Evolutionary conservation across 768 basidiomycete genomes (phyloP), one percentile per base, ranked within the genome.

Genomic region (Amanita pallidorosea): DNA sequence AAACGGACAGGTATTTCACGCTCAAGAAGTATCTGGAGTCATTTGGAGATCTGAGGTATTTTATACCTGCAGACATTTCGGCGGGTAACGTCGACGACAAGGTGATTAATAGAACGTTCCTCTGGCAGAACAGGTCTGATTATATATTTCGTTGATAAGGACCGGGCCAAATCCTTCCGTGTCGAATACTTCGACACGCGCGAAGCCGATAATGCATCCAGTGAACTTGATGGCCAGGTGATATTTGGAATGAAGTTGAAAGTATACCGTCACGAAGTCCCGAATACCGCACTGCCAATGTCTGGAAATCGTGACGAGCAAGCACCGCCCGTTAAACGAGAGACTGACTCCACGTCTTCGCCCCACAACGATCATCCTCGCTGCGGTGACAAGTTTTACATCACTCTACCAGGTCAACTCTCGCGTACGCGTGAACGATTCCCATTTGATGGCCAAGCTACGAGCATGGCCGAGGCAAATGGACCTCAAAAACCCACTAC

Each of bases 141-240:
- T 12, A 22, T 22, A 29, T 48, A 15, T 33, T 40, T 35, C 43
- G 13, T 5, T 13, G 18, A 9, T 47, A 55, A 66, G 61, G 44
- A 52, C 9, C 37, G 51, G 6, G 54, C 56, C 7, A 61, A 58
- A 63, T 63, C 72, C 25, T 87, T 80, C 62, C 66, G 65, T 36
- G 75, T 81, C 47, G 85, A 88, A 55, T 91, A 77, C 60, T 83
- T 73, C 59, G 85, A 89, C 58, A 70, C 77, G 23, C 72, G 83
- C 22, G 72, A 74, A 35, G 79, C 83, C 5, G 65, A 70, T 35
- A 57, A 61, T 9, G 85, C 86, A 12, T 73, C 68, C 57, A 62
- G 65, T 42, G 67, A 67, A 41, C 65, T 90, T 17, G 59, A 83
- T 43, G 70, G 71, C 2, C 70, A 70, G 34, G 62, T 66, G 41